phyloP scores from a whole-genome alignment of 176 grass and related monocot genomes.

The Aegilops tauschii region DNA sequence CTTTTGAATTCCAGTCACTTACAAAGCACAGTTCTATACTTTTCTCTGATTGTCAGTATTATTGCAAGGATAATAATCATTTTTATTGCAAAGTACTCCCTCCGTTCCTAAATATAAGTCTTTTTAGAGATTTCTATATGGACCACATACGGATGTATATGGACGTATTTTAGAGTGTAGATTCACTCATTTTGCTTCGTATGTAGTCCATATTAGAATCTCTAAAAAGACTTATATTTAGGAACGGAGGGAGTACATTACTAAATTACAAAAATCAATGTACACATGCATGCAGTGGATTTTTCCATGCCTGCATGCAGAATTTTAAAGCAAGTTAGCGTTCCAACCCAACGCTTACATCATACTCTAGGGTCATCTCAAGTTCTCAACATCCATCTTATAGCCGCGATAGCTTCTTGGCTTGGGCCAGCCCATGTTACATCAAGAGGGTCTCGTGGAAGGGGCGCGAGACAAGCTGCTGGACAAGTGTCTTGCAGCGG shows the following conservation, averaged over 20 bases:
- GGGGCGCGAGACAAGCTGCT: neutral
- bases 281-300: neutral
- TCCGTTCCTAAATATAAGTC: no score
- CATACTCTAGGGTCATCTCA: neutral
- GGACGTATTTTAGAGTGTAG: no score
- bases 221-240: no score
- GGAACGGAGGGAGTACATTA: no score
- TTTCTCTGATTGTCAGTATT: neutral
- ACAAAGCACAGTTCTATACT: neutral
- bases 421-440: neutral
- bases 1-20: neutral
- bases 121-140: no score
- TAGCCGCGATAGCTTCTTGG: neutral
- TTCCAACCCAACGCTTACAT: neutral
- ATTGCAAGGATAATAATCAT: neutral
- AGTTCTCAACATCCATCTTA: neutral
- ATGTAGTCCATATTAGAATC: no score
- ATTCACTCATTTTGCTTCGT: no score
- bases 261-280: neutral
- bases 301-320: neutral
- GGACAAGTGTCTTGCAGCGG: neutral
- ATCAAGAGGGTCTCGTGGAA: neutral
- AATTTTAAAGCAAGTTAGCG: slow-evolving; percentile 7
- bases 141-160: no score
- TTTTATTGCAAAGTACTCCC: neutral